Evolutionary conservation across 345 rosid genomes (phyloP).

Genomic region (Odontarrhena argentea): DNA sequence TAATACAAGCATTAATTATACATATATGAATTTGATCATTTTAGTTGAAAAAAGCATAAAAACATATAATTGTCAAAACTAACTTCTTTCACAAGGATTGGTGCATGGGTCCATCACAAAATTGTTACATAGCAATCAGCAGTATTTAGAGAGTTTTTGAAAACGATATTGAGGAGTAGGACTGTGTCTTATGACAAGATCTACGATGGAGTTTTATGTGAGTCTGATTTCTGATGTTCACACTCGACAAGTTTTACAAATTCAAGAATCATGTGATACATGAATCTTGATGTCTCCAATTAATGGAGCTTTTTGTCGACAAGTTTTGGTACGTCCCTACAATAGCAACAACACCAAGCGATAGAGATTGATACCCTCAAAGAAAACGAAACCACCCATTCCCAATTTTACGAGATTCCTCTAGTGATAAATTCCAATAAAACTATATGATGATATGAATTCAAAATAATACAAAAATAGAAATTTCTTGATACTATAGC

Average conservation of each 20-base stretch:
- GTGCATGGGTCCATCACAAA: conserved; percentile 17
- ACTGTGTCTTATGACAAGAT: conserved; percentile 33
- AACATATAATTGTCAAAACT: not conserved
- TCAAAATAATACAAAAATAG: conserved; percentile 37
- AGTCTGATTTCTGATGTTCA: conserved; percentile 33
- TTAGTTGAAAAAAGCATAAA: not conserved
- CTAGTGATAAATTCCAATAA: conserved; percentile 29
- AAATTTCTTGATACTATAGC: conserved; percentile 12
- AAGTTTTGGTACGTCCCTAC: conserved; percentile 35
- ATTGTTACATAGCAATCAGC: conserved; percentile 29
- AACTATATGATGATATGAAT: conserved; percentile 2
- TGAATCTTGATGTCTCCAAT: conserved; percentile 35
- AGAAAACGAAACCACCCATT: conserved; percentile 35
- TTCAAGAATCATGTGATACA: conserved; percentile 37
- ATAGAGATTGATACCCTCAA: conserved; percentile 30
- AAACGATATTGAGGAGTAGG: conserved; percentile 24
- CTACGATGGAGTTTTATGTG: conserved; percentile 23
- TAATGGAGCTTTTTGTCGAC: conserved; percentile 36
- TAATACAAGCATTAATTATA: not conserved
- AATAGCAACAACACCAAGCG: conserved; percentile 34
- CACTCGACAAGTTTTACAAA: conserved; percentile 34
- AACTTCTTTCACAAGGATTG: conserved; percentile 21
- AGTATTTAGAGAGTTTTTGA: conserved; percentile 16
- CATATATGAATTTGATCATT: not conserved
- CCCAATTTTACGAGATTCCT: conserved; percentile 34